Percentiles rank a stretch among this genome's conserved stretches.
Evolutionary conservation across 2,329 filamentous ascomycete genomes (phyloP).

Genomic region (Penicillium occitanis): DNA sequence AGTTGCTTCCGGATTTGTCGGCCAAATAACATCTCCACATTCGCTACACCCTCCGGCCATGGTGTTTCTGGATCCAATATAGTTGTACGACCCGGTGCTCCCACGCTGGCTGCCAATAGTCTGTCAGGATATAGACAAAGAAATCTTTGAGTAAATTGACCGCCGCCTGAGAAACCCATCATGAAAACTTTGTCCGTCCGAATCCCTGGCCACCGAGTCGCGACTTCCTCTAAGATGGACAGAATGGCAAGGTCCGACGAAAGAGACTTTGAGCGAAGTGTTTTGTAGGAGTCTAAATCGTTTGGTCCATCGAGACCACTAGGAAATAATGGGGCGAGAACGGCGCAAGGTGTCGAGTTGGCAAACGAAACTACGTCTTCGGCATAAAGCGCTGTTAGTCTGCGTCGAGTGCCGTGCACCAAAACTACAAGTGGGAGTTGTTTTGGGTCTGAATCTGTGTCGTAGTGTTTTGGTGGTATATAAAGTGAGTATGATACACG

Average conservation of each 20-base stretch:
- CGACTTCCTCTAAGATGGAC: slow-evolving; percentile 34
- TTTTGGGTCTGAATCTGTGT: not conserved
- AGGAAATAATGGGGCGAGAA: slow-evolving; percentile 35
- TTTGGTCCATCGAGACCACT: slow-evolving; percentile 31
- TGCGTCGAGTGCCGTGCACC: slow-evolving; percentile 34
- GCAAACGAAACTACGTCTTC: slow-evolving; percentile 26
- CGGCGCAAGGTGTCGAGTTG: slow-evolving; percentile 28
- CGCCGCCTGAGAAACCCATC: slow-evolving; percentile 35
- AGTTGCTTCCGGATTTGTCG: not conserved
- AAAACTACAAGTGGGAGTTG: slow-evolving; percentile 31
- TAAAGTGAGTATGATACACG: slow-evolving; percentile 33
- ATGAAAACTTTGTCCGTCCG: slow-evolving; percentile 30
- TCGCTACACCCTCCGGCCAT: slow-evolving; percentile 11
- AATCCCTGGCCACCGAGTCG: slow-evolving; percentile 31
- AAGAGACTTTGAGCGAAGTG: slow-evolving; percentile 26
- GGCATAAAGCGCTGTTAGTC: slow-evolving; percentile 20
- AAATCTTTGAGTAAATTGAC: slow-evolving; percentile 36
- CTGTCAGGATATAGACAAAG: slow-evolving; percentile 36
- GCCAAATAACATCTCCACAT: slow-evolving; percentile 9
- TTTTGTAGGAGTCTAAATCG: slow-evolving; percentile 34
- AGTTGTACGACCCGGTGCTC: slow-evolving; percentile 34
- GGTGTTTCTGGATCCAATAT: slow-evolving; percentile 24
- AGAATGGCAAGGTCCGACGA: slow-evolving; percentile 31
- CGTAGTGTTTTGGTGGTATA: slow-evolving; percentile 28
- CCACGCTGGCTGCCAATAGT: slow-evolving; percentile 31